Base-by-base conservation (phyloP, 1,284 basidiomycete genomes). In the Sporisorium reilianum region DNA sequence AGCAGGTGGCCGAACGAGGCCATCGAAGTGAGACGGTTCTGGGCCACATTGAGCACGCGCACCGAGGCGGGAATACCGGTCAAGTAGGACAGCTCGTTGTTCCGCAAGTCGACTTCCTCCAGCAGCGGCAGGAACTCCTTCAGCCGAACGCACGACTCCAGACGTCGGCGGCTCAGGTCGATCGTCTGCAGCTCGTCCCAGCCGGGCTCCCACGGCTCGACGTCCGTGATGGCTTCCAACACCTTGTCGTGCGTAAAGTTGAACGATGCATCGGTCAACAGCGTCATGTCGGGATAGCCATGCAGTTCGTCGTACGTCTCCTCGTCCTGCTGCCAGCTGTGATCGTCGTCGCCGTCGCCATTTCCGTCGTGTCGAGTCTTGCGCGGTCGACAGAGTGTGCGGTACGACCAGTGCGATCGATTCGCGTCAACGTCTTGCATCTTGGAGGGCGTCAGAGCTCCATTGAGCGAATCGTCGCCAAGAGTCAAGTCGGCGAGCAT, bases 61-160 rank as follows among this genome's bases (percentile, higher is more conserved):
- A 84, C 54, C 5, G 68, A 68, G 5, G 61, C 22, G 2, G 82
- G 82, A n/a, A 83, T 68, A 3, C 82, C 82, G 10, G 75, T 81
- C 18, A 83, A 48, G 57, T 81, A 84, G 6, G 71, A 65, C 9
- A 84, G 50, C 52, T 77, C 65, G 65, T 84, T 84, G 38, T 64
- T 56, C 41, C 78, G 77, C 93, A 98, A 81, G 75, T 89, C 90
- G 59, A 95, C 87, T 65, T 90, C 88, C 80, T 95, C 93, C 30
- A 99, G 87, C 57, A 87, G 88, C 8, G 97, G 96, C 68, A 97
- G 85, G 84, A 97, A 96, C 86, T 99, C 96, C 83, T 97, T 95
- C 76, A 99, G 86, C 62, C 95, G 88, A 34, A 94, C 92, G 23
- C 96, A 90, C 79, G 94, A 95, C 80, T 98, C 95, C 50, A 96